Percentiles rank a stretch among this genome's conserved stretches.
These are phyloP conservation scores for Skeletonema marinoi DNA, from an alignment of 108 stramenopile species.

Conservation along the genomic window DNA sequence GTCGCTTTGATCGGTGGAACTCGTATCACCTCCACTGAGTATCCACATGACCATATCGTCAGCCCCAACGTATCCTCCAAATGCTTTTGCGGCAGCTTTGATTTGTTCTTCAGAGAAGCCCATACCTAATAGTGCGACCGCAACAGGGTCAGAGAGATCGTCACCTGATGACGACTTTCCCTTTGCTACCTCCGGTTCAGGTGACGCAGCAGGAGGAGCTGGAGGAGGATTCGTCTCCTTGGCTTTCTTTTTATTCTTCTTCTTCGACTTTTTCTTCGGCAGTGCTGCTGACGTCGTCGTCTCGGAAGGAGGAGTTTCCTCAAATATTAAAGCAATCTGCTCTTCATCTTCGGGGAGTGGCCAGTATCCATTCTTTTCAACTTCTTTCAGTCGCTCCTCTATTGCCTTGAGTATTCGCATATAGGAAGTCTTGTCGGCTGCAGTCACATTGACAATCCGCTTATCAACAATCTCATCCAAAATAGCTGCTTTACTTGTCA, in stretches of 20 bases:
- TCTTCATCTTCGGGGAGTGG: slow-evolving; percentile 23
- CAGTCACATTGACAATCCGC: slow-evolving; percentile 39
- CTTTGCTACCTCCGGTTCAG: slow-evolving; percentile 8
- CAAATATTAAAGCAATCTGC: slow-evolving; percentile 7
- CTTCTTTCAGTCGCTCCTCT: slow-evolving; percentile 46
- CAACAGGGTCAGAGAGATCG: slow-evolving; percentile 63
- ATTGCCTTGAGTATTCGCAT: slow-evolving; percentile 45
- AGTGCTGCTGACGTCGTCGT: neutral
- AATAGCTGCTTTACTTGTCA: slow-evolving; percentile 64
- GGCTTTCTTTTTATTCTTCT: slow-evolving; percentile 71
- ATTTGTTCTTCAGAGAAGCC: slow-evolving; percentile 79
- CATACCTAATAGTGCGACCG: slow-evolving; percentile 76
- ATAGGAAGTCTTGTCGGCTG: slow-evolving; percentile 42
- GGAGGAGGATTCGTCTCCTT: slow-evolving; percentile 27
- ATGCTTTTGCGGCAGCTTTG: slow-evolving; percentile 64
- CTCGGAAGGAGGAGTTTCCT: neutral
- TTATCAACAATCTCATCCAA: slow-evolving; percentile 56
- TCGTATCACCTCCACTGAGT: slow-evolving; percentile 45
- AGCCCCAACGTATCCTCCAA: slow-evolving; percentile 79
- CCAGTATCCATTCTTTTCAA: slow-evolving; percentile 65
- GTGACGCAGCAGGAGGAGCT: slow-evolving; percentile 14
- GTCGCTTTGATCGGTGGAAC: slow-evolving; percentile 11
- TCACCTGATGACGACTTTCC: slow-evolving; percentile 6
- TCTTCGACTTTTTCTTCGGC: slow-evolving; percentile 49
- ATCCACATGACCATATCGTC: slow-evolving; percentile 89